phyloP scores from a whole-genome alignment of 495 filamentous ascomycete species.

The Aspergillus funiculosus region DNA sequence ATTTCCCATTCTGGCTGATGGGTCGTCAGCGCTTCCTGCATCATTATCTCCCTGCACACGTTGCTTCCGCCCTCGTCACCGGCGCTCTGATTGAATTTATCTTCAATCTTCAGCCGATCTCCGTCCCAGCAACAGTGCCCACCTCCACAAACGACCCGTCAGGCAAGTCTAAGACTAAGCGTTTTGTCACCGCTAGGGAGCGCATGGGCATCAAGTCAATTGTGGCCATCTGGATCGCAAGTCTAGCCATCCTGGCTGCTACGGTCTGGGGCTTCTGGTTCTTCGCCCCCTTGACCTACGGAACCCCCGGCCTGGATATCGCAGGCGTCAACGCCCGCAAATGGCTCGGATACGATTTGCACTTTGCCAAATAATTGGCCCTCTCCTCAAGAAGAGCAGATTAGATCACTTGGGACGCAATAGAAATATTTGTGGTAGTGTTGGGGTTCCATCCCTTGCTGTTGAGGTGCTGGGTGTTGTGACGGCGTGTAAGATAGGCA shows the following conservation, averaged over 20 bases:
- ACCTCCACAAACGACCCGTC: slow-evolving; percentile 43
- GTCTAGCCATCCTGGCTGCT: slow-evolving; percentile 57
- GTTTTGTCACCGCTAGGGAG: slow-evolving; percentile 66
- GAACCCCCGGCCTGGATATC: slow-evolving; percentile 82
- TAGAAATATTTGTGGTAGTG: too few relatives aligned
- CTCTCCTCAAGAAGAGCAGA: neutral
- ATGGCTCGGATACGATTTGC: slow-evolving; percentile 95
- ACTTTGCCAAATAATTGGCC: slow-evolving; percentile 83
- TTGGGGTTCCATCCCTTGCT: too few relatives aligned
- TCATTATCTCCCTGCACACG: slow-evolving; percentile 80
- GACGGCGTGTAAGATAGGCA: slow-evolving; percentile 2
- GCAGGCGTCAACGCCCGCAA: slow-evolving; percentile 78
- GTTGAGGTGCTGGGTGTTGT: neutral
- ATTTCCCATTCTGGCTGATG: slow-evolving; percentile 71
- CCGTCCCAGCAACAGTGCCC: slow-evolving; percentile 33
- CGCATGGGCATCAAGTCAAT: slow-evolving; percentile 75
- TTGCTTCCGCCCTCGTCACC: slow-evolving; percentile 86
- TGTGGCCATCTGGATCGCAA: slow-evolving; percentile 70
- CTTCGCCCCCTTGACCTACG: slow-evolving; percentile 93
- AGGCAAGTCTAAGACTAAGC: slow-evolving; percentile 36
- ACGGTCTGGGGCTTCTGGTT: slow-evolving; percentile 80
- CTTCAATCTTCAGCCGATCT: slow-evolving; percentile 77
- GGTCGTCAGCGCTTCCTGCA: slow-evolving; percentile 70
- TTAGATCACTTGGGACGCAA: neutral
- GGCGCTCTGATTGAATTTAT: slow-evolving; percentile 97